A percentile compares a stretch with the other conserved stretches of the same genome.
Evolutionary conservation across 441 rosid genomes (phyloP).

Genomic region (Gossypium aridum): DNA sequence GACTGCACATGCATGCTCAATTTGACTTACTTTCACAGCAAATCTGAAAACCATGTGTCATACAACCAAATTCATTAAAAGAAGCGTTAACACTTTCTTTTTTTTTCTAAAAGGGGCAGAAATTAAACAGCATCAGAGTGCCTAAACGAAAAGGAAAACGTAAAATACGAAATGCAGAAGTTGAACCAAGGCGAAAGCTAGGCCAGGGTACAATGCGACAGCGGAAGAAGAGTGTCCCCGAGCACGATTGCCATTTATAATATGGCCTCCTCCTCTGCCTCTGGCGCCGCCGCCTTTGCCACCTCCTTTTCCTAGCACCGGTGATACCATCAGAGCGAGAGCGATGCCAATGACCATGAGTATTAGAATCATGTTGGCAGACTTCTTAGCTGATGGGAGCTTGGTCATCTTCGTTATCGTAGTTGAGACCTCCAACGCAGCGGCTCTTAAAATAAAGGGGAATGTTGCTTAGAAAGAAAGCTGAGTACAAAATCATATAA

Average conservation of each 20-base stretch:
- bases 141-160: not conserved
- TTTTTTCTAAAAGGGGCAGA: not conserved
- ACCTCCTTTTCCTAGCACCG: not conserved
- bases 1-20: not conserved
- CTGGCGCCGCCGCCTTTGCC: not conserved
- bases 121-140: not conserved
- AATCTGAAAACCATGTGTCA: not conserved
- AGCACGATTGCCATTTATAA: not conserved
- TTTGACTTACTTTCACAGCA: not conserved
- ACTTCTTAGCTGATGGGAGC: not conserved
- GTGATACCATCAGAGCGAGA: not conserved
- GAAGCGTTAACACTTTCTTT: not conserved
- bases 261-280: not conserved
- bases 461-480: no score
- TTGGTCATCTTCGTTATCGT: not conserved
- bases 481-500: no score
- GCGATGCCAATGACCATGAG: not conserved
- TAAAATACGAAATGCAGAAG: not conserved
- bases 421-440: not conserved
- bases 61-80: not conserved
- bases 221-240: not conserved
- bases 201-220: not conserved
- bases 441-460: not conserved
- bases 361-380: not conserved
- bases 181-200: not conserved